phyloP scores from a whole-genome alignment of 495 filamentous ascomycete species.

The Xylaria acuta region DNA sequence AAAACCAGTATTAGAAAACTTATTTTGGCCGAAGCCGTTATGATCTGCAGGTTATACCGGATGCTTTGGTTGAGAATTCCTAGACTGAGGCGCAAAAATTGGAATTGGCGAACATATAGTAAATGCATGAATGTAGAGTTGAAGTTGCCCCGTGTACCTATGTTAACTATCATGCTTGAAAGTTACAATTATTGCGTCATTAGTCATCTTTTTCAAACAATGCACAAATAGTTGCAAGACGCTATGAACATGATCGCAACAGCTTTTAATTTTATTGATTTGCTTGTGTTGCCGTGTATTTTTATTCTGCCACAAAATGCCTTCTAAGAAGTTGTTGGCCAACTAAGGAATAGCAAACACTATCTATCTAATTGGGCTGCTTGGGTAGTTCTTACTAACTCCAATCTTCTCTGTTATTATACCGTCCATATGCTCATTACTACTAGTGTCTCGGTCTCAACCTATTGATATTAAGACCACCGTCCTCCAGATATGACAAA shows the following conservation, averaged over 20 bases:
- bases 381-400: no score
- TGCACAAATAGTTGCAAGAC: background rate
- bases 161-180: background rate
- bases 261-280: background rate
- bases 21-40: background rate
- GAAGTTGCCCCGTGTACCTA: background rate
- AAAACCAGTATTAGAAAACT: background rate
- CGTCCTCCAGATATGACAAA: no score
- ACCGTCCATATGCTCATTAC: no score
- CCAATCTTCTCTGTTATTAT: no score
- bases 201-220: background rate
- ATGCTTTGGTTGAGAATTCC: background rate
- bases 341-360: no score
- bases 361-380: no score
- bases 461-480: no score
- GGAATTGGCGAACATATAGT: background rate
- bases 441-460: no score
- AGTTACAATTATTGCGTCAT: background rate
- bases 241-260: background rate
- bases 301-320: background rate
- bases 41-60: background rate
- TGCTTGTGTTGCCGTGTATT: background rate
- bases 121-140: background rate
- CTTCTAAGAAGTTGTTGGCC: background rate
- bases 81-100: background rate